A percentile compares a stretch with the other conserved stretches of the same genome.
Conservation (phyloP, 768 basidiomycete species). For the Auricularia cornea region DNA sequence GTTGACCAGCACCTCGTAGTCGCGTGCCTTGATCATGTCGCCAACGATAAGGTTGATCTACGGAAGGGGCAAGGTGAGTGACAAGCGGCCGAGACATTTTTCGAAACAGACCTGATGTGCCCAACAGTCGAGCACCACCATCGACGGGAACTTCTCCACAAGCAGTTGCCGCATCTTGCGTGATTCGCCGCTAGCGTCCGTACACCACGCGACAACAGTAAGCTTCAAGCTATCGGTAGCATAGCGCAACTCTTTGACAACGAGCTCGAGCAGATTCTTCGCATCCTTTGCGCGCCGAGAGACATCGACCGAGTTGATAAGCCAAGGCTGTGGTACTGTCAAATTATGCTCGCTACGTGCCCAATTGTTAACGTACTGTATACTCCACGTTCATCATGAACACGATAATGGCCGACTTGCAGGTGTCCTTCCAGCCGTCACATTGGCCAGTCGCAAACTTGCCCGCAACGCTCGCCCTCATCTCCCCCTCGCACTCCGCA, state of each 20-base stretch:
- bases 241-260: slow-evolving; percentile 19
- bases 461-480: neutral
- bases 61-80: slow-evolving; percentile 5
- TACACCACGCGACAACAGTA: slow-evolving; percentile 16
- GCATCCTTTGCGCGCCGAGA: slow-evolving; percentile 24
- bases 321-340: too few species aligned
- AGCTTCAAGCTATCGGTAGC: slow-evolving; percentile 12
- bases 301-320: too few species aligned
- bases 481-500: neutral
- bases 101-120: slow-evolving; percentile 12
- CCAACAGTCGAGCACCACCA: slow-evolving; percentile 12
- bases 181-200: slow-evolving; percentile 15
- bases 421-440: slow-evolving; percentile 17
- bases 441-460: slow-evolving; percentile 5
- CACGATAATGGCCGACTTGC: slow-evolving; percentile 17
- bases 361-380: slow-evolving; percentile 16
- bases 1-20: slow-evolving; percentile 11
- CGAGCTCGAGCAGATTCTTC: slow-evolving; percentile 15
- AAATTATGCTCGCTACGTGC: too few species aligned
- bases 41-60: slow-evolving; percentile 30
- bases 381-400: slow-evolving; percentile 20
- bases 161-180: slow-evolving; percentile 1
- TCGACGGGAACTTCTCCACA: neutral
- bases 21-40: slow-evolving; percentile 19
- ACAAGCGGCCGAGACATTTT: too few species aligned